phyloP scores from a whole-genome alignment of 2,329 filamentous ascomycete genomes.

The Furcasterigmium furcatum region DNA sequence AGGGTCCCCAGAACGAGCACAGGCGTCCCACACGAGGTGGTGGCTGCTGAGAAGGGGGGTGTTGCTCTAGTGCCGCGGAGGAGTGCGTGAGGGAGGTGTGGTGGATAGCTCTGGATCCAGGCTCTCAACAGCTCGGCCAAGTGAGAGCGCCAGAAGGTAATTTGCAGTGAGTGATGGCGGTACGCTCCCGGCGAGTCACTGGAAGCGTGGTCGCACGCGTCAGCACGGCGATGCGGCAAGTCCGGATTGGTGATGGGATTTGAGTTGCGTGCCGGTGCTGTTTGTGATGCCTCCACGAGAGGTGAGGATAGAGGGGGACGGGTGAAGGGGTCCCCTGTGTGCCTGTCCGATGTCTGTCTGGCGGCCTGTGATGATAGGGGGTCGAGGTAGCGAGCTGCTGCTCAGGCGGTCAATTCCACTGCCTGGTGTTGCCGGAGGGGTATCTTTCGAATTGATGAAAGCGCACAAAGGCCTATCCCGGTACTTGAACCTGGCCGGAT shows the following conservation, averaged over 20 bases:
- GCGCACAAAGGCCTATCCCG: background rate
- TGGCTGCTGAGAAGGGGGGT: constrained; percentile 4
- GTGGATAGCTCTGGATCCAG: background rate
- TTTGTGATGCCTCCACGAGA: background rate
- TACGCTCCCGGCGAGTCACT: background rate
- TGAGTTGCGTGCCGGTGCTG: background rate
- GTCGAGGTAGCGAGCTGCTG: too few relatives aligned
- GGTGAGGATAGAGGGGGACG: too few relatives aligned
- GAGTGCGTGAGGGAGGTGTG: too few relatives aligned
- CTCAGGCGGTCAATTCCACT: background rate
- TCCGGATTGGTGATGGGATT: background rate
- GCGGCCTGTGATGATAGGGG: too few relatives aligned
- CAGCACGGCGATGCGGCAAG: background rate
- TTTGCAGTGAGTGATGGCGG: background rate
- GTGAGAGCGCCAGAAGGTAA: background rate
- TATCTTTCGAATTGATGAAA: background rate
- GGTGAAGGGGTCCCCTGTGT: too few relatives aligned
- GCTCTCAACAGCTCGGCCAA: background rate
- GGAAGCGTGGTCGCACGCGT: background rate
- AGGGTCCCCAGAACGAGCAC: background rate
- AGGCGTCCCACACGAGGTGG: constrained; percentile 1
- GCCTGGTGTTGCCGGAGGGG: background rate
- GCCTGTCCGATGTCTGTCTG: too few relatives aligned
- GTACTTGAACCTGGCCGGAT: background rate
- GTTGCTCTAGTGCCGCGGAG: background rate